Conservation (phyloP, 768 basidiomycete species). For the Gelatoporia subvermispora region DNA sequence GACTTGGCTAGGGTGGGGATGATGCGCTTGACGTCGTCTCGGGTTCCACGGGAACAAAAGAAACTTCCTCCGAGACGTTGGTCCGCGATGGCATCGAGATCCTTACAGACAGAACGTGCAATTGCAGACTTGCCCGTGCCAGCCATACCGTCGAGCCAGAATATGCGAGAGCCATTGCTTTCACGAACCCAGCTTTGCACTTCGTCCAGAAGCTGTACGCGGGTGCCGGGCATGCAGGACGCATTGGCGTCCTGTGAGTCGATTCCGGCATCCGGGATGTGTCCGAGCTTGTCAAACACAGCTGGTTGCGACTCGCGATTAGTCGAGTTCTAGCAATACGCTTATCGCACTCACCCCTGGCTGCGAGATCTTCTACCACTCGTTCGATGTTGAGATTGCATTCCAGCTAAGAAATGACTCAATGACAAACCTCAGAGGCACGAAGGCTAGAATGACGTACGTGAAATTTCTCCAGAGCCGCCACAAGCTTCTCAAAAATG, state of each 20-base stretch:
- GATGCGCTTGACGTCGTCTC: background rate
- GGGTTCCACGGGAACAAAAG: slow-evolving; percentile 4
- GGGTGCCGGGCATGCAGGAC: slow-evolving; percentile 7
- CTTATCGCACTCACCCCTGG: too few relatives aligned
- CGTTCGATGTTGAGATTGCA: too few relatives aligned
- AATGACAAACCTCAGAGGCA: too few relatives aligned
- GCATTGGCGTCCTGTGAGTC: background rate
- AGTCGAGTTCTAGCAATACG: too few relatives aligned
- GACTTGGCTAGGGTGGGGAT: slow-evolving; percentile 10
- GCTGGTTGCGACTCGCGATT: background rate
- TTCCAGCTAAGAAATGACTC: too few relatives aligned
- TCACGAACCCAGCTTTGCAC: slow-evolving; percentile 4
- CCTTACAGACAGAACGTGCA: slow-evolving; percentile 6
- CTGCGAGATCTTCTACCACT: too few relatives aligned
- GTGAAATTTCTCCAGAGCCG: too few relatives aligned
- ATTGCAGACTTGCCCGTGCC: slow-evolving; percentile 15
- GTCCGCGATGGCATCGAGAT: background rate
- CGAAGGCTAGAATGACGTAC: too few relatives aligned
- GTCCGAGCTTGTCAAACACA: background rate
- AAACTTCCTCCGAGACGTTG: slow-evolving; percentile 10
- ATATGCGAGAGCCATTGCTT: background rate
- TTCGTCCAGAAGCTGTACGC: background rate
- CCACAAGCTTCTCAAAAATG: too few relatives aligned
- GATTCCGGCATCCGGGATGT: background rate
- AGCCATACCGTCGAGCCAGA: slow-evolving; percentile 8